Evolutionary conservation across 306 rosid species (phyloP), one percentile per base, ranked within the genome.

Genomic region (Medicago lupulina): DNA sequence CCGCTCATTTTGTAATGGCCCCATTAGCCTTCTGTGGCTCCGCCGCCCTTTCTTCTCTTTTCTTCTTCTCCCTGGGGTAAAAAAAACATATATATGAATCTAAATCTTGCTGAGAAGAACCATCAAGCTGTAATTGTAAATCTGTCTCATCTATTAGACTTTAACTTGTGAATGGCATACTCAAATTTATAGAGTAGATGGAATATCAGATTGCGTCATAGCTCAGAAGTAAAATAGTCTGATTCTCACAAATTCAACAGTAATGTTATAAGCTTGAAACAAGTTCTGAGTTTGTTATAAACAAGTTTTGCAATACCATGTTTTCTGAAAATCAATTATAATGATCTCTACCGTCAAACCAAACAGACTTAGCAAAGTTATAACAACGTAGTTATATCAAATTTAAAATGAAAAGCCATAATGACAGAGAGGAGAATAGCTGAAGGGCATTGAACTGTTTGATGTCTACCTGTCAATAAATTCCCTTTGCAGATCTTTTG

Each of bases 41-140:
- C 8, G 53, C 54, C 83, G 53, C 54, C 83, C 99, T 84, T 85
- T 90, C 97, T 79, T 86, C 92, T 66, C 85, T 82, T 83, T 92
- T 92, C 83, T 92, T 90, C 90, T 95, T 92, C 88, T 95, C 97
- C 89, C 99, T 95, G 91, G 67, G 81, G 60, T 80, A 83, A 83
- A 46, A 75, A 57, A 54, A 61, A 74, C 44, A 77, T 18, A 6
- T 44, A 74, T 73, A 38, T 19, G 6, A 63, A 23, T 68, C 58
- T 71, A 18, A 67, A 71, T 3, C 50, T 55, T 78, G 17, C 43
- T 15, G 14, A 49, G 65, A 60, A 62, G 21, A 78, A 46, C 78
- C 57, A 47, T 17, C 71, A 72, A 51, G 71, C 41, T 43, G 12
- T 31, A 70, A 70, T 19, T 39, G 21, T 21, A 82, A 66, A 40